Evolutionary conservation across 2,329 filamentous ascomycete species (phyloP).

Genomic region (Parastagonospora avenae): DNA sequence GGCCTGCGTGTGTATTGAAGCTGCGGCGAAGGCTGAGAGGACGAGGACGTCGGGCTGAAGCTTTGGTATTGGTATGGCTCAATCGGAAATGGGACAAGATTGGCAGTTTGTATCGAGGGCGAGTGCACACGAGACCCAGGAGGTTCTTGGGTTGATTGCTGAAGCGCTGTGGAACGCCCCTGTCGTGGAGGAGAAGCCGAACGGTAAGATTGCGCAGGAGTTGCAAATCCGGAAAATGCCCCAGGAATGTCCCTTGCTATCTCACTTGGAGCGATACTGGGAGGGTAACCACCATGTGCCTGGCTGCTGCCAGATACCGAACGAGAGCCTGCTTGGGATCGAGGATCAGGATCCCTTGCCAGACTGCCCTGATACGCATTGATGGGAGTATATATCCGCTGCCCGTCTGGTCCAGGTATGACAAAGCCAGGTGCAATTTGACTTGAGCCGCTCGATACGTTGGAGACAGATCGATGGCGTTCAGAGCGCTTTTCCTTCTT

Average conservation of each 20-base stretch:
- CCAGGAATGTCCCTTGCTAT: slow-evolving; percentile 44
- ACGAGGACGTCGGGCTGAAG: slow-evolving; percentile 29
- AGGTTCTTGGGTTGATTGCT: slow-evolving; percentile 20
- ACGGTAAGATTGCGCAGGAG: slow-evolving; percentile 29
- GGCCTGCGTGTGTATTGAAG: slow-evolving; percentile 37
- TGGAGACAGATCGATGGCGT: slow-evolving; percentile 35
- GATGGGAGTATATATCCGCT: slow-evolving; percentile 52
- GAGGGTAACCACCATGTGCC: not conserved
- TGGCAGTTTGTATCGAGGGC: slow-evolving; percentile 28
- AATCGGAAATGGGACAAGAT: slow-evolving; percentile 36
- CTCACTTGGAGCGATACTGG: slow-evolving; percentile 37
- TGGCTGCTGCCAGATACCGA: slow-evolving; percentile 41
- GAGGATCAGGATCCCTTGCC: slow-evolving; percentile 37
- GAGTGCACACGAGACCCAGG: slow-evolving; percentile 20
- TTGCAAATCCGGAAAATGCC: slow-evolving; percentile 45
- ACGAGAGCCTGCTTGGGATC: slow-evolving; percentile 52
- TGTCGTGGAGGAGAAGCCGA: slow-evolving; percentile 25
- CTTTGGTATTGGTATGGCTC: slow-evolving; percentile 42
- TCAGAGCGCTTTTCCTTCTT: slow-evolving; percentile 41
- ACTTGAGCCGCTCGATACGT: slow-evolving; percentile 17
- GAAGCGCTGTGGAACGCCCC: slow-evolving; percentile 24
- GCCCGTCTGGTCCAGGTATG: slow-evolving; percentile 55
- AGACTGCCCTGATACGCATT: slow-evolving; percentile 47
- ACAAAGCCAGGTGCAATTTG: slow-evolving; percentile 52
- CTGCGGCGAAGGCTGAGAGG: slow-evolving; percentile 30